A percentile compares a stretch with the other conserved stretches of the same genome.
phyloP scores from a whole-genome alignment of 169 alveolate genomes.

The Cryptosporidium meleagridis region DNA sequence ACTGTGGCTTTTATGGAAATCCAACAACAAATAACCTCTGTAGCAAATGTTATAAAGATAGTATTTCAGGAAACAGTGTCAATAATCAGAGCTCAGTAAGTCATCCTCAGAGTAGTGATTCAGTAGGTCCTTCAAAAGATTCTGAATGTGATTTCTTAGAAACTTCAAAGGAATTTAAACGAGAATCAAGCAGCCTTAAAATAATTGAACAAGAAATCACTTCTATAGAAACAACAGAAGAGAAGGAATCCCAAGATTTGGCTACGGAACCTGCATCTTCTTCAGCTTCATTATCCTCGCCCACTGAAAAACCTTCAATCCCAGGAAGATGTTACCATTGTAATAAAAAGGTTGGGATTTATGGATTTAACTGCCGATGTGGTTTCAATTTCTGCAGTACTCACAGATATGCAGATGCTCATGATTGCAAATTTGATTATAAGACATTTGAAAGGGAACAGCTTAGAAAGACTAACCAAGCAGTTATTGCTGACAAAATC shows the following conservation, averaged over 20 bases:
- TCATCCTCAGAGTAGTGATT: slow-evolving; percentile 1
- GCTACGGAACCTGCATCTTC: neutral
- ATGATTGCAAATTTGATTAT: slow-evolving; percentile 92
- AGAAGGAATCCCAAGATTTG: neutral
- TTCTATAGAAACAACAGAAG: neutral
- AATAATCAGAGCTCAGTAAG: slow-evolving; percentile 1
- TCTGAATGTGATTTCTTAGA: neutral
- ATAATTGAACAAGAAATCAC: neutral
- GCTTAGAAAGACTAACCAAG: slow-evolving; percentile 88
- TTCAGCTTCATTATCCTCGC: slow-evolving; percentile 13
- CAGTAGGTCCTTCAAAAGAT: neutral
- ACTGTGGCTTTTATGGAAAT: slow-evolving; percentile 92
- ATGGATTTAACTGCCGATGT: slow-evolving; percentile 94
- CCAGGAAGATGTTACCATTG: slow-evolving; percentile 89
- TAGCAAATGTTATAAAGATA: slow-evolving; percentile 90
- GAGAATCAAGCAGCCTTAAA: neutral
- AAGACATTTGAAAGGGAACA: slow-evolving; percentile 86
- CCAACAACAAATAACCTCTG: slow-evolving; percentile 91
- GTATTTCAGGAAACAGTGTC: slow-evolving; percentile 35
- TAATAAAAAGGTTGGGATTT: slow-evolving; percentile 89
- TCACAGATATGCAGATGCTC: slow-evolving; percentile 94
- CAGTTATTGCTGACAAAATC: slow-evolving; percentile 91
- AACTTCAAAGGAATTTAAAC: neutral
- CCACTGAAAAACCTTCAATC: slow-evolving; percentile 40
- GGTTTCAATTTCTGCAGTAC: slow-evolving; percentile 89